Evolutionary conservation across 805 yeast genomes (phyloP), one percentile per base, ranked within the genome.

Genomic region (Lipomyces lipofer): DNA sequence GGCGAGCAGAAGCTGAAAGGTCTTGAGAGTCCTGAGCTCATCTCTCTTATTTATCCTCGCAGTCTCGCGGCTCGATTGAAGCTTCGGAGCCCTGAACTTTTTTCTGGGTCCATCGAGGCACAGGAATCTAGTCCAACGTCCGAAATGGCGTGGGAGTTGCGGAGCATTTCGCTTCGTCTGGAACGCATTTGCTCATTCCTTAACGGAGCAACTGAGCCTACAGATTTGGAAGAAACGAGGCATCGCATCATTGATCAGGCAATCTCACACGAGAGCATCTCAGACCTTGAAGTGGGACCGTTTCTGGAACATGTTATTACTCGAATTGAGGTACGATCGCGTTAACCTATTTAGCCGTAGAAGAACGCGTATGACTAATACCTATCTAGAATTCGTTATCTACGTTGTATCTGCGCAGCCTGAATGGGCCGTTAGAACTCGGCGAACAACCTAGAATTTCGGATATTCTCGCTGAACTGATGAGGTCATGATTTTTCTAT

Each of bases 1-100:
- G 99, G 99, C 22, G 96, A 90, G 66, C 84, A 81, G 66, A 90
- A 91, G 69, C 77, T 94, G 66, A 94, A 94, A 69, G 99, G 99
- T 17, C 77, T 94, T 15, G 99, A 94, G 77, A 84, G 90, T 32
- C 96, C 96, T 1, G 99, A 94, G 69, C 78, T 78, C 35, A 84
- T 94, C 13, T 87, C 95, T 22, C 75, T 89, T 44, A 81, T 83
- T 0, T 91, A 85, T 72, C 95, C 98, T 1, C 74, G 75, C 51
- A 74, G 76, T 25, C 72, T 91, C 52, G 77, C 76, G 2, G 73
- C 84, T 2, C 78, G 98, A 62, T 78, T 78, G 69, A 80, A 79
- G 51, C 52, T 56, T 28, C 35, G 17, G 32, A 49, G 35, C 19
- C 43, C 60, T 17, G 53, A 49, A 30, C 22, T 30, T 22, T 36